phyloP scores from a whole-genome alignment of 768 basidiomycete species.

The Termitomyces sp. region DNA sequence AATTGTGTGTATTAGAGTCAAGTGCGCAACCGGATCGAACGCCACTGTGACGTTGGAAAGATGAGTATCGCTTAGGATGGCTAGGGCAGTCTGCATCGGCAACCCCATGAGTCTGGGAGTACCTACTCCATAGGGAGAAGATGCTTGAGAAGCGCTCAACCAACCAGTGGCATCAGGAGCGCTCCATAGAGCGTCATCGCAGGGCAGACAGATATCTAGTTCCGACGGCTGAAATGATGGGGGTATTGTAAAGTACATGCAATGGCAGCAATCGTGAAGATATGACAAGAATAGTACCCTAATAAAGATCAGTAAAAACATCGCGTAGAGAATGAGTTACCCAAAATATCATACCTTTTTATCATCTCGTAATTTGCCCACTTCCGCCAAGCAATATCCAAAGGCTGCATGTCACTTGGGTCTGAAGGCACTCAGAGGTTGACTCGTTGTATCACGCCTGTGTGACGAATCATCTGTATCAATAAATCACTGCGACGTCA shows the following conservation, averaged over 20 bases:
- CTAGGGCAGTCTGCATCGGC: slow-evolving; percentile 31
- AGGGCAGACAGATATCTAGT: slow-evolving; percentile 49
- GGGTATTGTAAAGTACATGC: slow-evolving; percentile 42
- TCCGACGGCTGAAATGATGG: slow-evolving; percentile 44
- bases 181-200: slow-evolving; percentile 53
- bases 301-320: slow-evolving; percentile 10
- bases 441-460: slow-evolving; percentile 37
- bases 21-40: slow-evolving; percentile 37
- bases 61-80: slow-evolving; percentile 28
- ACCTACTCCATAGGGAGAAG: slow-evolving; percentile 27
- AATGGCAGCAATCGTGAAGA: too few species aligned
- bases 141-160: slow-evolving; percentile 33
- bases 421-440: slow-evolving; percentile 40
- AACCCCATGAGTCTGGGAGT: slow-evolving; percentile 30
- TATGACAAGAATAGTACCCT: slow-evolving; percentile 46
- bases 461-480: slow-evolving; percentile 41
- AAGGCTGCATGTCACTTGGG: slow-evolving; percentile 25
- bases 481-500: background rate
- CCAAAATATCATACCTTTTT: slow-evolving; percentile 39
- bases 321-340: background rate
- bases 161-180: slow-evolving; percentile 45
- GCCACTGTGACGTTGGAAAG: slow-evolving; percentile 22
- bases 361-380: slow-evolving; percentile 55
- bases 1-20: slow-evolving; percentile 41
- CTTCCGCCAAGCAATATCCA: slow-evolving; percentile 48